phyloP scores from a whole-genome alignment of 129 eudicot genomes.

The Helichrysum umbraculigerum region DNA sequence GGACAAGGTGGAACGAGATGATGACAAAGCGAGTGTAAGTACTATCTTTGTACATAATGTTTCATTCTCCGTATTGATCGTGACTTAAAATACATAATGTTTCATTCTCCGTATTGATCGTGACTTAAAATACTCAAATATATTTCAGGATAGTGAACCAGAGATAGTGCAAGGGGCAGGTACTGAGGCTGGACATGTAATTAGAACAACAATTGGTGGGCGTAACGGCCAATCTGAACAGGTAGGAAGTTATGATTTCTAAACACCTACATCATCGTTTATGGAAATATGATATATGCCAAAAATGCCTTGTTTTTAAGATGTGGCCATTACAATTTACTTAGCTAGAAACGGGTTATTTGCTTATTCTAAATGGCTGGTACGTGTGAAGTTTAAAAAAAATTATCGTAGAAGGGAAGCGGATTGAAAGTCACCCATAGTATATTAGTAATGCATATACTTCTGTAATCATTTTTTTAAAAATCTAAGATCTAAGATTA shows the following conservation, averaged over 20 bases:
- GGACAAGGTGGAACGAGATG: conserved; percentile 80
- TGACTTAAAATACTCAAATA: conserved; percentile 2
- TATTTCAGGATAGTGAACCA: conserved; percentile 89
- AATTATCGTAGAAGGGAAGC: background rate
- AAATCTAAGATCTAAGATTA: too few relatives aligned
- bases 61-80: background rate
- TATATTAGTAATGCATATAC: background rate
- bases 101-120: background rate
- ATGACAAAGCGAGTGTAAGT: conserved; percentile 68
- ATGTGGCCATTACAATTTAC: background rate
- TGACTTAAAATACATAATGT: background rate
- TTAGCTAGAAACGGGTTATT: background rate
- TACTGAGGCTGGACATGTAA: conserved; percentile 92
- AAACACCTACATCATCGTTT: background rate
- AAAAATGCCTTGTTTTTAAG: background rate
- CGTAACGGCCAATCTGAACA: conserved; percentile 92
- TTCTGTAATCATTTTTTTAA: background rate
- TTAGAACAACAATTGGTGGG: conserved; percentile 87
- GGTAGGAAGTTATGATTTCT: conserved; percentile 42
- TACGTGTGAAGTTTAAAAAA: too few relatives aligned
- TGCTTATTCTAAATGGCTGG: background rate
- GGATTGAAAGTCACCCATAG: background rate
- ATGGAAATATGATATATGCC: conserved; percentile 13
- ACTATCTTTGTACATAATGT: background rate
- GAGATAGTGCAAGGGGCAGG: conserved; percentile 84